Conservation (phyloP, 2,329 filamentous ascomycete species). For the Onygena corvina region DNA sequence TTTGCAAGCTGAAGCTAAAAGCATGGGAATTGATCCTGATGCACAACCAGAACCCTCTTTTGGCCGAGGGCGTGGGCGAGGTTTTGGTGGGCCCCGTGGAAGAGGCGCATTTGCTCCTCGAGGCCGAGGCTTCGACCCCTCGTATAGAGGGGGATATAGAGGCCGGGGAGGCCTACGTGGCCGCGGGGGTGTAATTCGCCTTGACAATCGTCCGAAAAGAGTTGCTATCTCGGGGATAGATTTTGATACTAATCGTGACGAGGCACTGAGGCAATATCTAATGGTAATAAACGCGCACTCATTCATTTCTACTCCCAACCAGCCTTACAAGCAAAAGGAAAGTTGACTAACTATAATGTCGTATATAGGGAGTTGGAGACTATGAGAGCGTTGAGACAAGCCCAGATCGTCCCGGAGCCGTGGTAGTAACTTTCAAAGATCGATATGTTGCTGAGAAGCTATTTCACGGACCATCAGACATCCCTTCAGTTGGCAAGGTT, state of each 20-base stretch:
- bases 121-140: conserved; percentile 30
- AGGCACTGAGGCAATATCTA: conserved; percentile 46
- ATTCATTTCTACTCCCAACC: conserved; percentile 2
- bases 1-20: conserved; percentile 45
- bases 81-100: conserved; percentile 25
- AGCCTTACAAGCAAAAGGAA: neutral
- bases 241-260: conserved; percentile 40
- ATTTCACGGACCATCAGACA: conserved; percentile 36
- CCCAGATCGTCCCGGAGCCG: conserved; percentile 29
- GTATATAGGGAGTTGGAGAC: conserved; percentile 34
- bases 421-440: conserved; percentile 38
- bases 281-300: conserved; percentile 32
- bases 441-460: conserved; percentile 45
- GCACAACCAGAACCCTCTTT: conserved; percentile 21
- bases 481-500: conserved; percentile 43
- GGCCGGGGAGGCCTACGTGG: conserved; percentile 33
- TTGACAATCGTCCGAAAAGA: conserved; percentile 48
- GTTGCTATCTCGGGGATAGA: conserved; percentile 41
- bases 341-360: conserved; percentile 8
- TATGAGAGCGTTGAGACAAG: conserved; percentile 36
- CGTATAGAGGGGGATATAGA: conserved; percentile 30
- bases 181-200: conserved; percentile 41
- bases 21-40: conserved; percentile 40
- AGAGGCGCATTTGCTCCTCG: conserved; percentile 21
- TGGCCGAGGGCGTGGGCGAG: conserved; percentile 20